phyloP scores from a whole-genome alignment of 768 basidiomycete genomes.

The Agaricus blazei region DNA sequence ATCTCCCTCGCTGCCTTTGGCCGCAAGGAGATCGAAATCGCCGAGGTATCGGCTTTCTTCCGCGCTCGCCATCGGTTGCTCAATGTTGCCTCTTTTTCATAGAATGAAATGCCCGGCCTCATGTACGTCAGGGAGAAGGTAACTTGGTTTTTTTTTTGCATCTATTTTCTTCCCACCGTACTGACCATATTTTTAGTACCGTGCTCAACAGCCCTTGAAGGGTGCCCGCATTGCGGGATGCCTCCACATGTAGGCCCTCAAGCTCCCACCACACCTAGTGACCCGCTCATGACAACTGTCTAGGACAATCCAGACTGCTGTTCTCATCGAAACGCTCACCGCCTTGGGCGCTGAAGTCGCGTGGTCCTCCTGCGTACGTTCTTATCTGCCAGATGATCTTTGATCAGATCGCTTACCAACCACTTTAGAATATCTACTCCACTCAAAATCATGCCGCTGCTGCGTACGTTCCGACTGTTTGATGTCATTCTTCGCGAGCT shows the following conservation, averaged over 20 bases:
- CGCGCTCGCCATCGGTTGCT: conserved; percentile 10
- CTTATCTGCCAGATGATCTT: background rate
- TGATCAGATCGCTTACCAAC: background rate
- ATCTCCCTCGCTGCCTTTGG: conserved; percentile 98
- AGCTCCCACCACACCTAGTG: background rate
- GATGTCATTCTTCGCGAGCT: background rate
- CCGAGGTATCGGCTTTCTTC: conserved; percentile 61
- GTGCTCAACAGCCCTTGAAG: conserved; percentile 75
- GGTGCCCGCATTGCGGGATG: conserved; percentile 97
- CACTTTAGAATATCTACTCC: conserved; percentile 90
- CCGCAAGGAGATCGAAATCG: conserved; percentile 99
- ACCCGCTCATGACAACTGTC: background rate
- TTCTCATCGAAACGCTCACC: conserved; percentile 96
- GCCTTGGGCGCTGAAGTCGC: conserved; percentile 95
- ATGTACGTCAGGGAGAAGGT: conserved; percentile 92
- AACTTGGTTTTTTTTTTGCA: conserved; percentile 7
- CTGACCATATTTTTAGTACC: conserved; percentile 52
- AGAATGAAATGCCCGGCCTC: conserved; percentile 95
- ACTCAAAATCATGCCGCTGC: conserved; percentile 99
- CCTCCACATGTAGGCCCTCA: conserved; percentile 78
- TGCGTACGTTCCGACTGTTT: conserved; percentile 49
- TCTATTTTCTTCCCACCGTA: conserved; percentile 11
- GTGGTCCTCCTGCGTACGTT: conserved; percentile 94
- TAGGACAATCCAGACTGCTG: conserved; percentile 54
- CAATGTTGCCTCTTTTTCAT: conserved; percentile 12